Evolutionary conservation across 257 asterid species (phyloP).

Genomic region (Solanum verrucosum): DNA sequence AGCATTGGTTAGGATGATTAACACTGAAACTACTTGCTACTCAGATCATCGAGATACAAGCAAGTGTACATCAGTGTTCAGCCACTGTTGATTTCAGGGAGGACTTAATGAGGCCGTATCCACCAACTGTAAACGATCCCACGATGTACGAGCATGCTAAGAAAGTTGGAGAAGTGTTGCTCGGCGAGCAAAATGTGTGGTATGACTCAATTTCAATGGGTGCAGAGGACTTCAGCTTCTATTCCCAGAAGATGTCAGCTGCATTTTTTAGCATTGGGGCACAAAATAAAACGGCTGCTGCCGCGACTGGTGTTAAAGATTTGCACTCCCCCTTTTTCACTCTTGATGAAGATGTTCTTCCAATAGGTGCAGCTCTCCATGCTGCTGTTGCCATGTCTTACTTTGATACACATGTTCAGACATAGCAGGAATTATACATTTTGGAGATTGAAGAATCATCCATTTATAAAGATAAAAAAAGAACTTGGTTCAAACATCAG

Average conservation of each 20-base stretch:
- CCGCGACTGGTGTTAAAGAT: conserved; percentile 9
- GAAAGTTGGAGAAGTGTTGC: conserved; percentile 42
- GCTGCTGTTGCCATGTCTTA: conserved; percentile 72
- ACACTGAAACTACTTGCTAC: not conserved
- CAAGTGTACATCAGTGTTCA: conserved; percentile 48
- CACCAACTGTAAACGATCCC: conserved; percentile 52
- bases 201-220: conserved; percentile 33
- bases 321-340: conserved; percentile 60
- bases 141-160: conserved; percentile 51
- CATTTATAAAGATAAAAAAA: not conserved
- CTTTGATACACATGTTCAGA: conserved; percentile 30
- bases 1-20: not conserved
- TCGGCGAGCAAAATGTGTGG: conserved; percentile 41
- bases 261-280: conserved; percentile 49
- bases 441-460: not conserved
- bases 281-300: conserved; percentile 24
- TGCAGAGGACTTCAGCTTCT: conserved; percentile 91
- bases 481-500: too few relatives aligned
- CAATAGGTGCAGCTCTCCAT: conserved; percentile 75
- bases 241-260: conserved; percentile 47
- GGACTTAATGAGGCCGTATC: conserved; percentile 43
- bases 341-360: conserved; percentile 56
- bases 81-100: conserved; percentile 59
- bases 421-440: not conserved
- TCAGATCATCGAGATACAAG: conserved; percentile 73